These are phyloP conservation scores for Articulospora tetracladia DNA, from an alignment of 495 filamentous ascomycete species.

Conservation along the genomic window DNA sequence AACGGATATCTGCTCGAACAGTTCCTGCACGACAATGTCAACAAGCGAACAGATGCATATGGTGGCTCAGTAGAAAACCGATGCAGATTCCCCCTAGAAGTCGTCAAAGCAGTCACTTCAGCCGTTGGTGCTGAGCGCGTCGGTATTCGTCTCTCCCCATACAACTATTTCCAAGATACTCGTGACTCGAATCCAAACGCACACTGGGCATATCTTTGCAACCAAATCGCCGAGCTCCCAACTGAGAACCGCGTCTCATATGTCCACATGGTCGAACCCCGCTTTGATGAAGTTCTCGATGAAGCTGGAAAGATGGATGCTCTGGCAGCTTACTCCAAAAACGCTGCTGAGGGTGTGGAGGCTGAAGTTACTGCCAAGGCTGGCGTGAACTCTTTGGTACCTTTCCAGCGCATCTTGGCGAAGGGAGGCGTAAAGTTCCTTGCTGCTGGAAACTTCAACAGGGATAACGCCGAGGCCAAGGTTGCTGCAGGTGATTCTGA, in stretches of 20 bases:
- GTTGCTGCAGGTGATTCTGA: constrained; percentile 47
- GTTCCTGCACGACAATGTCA: constrained; percentile 60
- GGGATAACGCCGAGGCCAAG: constrained; percentile 42
- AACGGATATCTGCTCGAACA: constrained; percentile 77
- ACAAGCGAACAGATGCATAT: constrained; percentile 60
- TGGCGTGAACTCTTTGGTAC: constrained; percentile 37
- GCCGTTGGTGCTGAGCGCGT: constrained; percentile 60
- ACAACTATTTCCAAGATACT: constrained; percentile 61
- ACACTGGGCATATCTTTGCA: constrained; percentile 48
- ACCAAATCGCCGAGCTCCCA: constrained; percentile 28
- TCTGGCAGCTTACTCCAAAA: constrained; percentile 36
- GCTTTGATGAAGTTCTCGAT: constrained; percentile 46
- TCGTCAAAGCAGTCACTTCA: constrained; percentile 53
- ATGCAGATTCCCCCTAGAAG: constrained; percentile 62
- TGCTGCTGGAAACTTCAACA: constrained; percentile 54
- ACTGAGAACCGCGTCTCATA: constrained; percentile 44
- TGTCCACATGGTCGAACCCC: constrained; percentile 57
- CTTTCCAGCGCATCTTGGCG: constrained; percentile 40
- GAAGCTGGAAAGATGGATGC: constrained; percentile 41
- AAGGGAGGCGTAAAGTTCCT: constrained; percentile 44
- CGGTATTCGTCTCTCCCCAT: constrained; percentile 60
- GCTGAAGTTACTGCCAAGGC: constrained; percentile 24
- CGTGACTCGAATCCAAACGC: constrained; percentile 44
- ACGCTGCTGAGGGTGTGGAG: constrained; percentile 33
- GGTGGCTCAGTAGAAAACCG: constrained; percentile 72